A percentile compares a stretch with the other conserved stretches of the same genome.
These are phyloP conservation scores for Auriscalpium vulgare DNA, from an alignment of 768 basidiomycete species.

Conservation along the genomic window DNA sequence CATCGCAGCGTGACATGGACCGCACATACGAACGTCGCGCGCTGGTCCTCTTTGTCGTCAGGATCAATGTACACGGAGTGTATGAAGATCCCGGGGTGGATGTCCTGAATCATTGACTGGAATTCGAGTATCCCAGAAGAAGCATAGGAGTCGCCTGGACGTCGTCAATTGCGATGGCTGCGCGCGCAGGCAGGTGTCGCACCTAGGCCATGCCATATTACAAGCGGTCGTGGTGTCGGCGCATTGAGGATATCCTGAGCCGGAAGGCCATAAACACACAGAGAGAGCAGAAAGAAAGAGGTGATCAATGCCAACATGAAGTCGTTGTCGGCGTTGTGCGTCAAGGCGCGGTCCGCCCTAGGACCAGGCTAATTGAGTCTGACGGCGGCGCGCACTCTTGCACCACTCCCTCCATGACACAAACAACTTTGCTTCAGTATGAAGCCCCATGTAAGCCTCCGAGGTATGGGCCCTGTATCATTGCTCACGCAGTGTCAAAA, in stretches of 20 bases:
- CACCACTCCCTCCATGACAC: conserved; percentile 39
- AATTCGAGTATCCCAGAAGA: conserved; percentile 71
- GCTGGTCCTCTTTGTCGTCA: conserved; percentile 52
- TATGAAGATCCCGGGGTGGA: conserved; percentile 70
- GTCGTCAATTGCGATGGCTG: background rate
- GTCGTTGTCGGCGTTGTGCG: too few species aligned
- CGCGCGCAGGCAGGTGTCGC: background rate
- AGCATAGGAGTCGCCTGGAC: conserved; percentile 61
- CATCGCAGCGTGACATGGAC: background rate
- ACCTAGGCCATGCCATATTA: conserved; percentile 73
- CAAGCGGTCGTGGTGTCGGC: conserved; percentile 41
- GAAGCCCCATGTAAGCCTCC: conserved; percentile 71
- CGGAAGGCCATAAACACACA: conserved; percentile 1
- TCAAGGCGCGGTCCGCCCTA: too few species aligned
- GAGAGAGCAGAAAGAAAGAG: background rate
- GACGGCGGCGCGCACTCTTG: too few species aligned
- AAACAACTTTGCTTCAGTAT: conserved; percentile 69
- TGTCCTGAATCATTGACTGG: conserved; percentile 43
- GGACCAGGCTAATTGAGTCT: too few species aligned
- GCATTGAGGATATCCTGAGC: conserved; percentile 1
- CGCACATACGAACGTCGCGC: conserved; percentile 56
- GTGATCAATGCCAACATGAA: too few species aligned
- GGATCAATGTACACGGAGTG: conserved; percentile 66
- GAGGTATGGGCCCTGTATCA: background rate
- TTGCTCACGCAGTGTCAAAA: background rate